Evolutionary conservation across 2,329 filamentous ascomycete genomes (phyloP), one percentile per base, ranked within the genome.

Genomic region (Venturia pyrina): DNA sequence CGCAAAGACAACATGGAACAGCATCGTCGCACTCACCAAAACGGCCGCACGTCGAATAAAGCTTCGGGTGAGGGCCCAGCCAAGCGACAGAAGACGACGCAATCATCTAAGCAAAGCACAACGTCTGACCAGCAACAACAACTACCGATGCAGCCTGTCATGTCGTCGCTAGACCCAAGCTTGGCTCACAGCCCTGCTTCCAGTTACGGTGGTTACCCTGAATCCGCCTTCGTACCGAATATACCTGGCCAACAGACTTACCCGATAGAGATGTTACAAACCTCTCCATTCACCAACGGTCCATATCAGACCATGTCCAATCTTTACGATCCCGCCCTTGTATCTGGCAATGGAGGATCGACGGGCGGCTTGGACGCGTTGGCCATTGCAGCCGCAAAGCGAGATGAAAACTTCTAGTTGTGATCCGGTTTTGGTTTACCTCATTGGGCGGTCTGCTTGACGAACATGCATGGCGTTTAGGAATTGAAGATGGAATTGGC

Each of bases 1-100:
- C 87, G 89, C 69, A 87, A 88, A 70, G 89, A 93, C 80, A 93
- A 93, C 80, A 93, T 93, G 89, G 91, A 91, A 81, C 89, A 92
- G 77, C 89, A 93, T 72, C 82, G 90, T 40, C 85, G 90, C 71
- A 92, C 89, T 0, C 89, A 93, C 75, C 88, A 85, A 68, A 81
- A 77, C 68, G 80, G 79, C 5, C 79, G 80, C 64, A 78, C 76
- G 61, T 73, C 76, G 1, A 67, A 70, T 32, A 77, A 77, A 66
- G 68, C 68, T 59, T 68, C 61, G 37, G 68, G 32, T 59, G 68
- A 67, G n/a, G 19, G 21, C 37, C 15, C 53, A n/a, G n/a, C 63
- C 11, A 65, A 62, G 63, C 44, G 53, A 56, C 43, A 61, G 61
- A 37, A 40, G 46, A 65, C 53, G 6, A 13, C 62, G 5, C 43